A percentile compares a stretch with the other conserved stretches of the same genome.
phyloP scores from a whole-genome alignment of 352 stramenopile species.

The Phytophthora tentaculata region DNA sequence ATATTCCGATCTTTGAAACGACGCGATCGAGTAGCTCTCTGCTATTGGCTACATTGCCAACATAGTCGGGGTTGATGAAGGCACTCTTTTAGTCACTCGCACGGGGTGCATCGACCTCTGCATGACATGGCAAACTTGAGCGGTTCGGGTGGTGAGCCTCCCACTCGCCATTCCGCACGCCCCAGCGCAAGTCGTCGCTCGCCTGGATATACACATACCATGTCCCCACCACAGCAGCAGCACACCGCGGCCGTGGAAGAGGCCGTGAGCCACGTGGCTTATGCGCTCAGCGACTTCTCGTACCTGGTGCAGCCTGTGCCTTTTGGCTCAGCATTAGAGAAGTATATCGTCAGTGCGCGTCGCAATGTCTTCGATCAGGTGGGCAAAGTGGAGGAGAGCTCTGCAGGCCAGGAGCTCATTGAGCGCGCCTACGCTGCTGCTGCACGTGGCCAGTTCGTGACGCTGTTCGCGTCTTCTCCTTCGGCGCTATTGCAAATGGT shows the following conservation, averaged over 20 bases:
- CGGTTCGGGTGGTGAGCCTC: slow-evolving; percentile 36
- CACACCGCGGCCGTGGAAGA: slow-evolving; percentile 59
- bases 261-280: slow-evolving; percentile 81
- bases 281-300: slow-evolving; percentile 79
- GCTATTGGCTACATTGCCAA: slow-evolving; percentile 13
- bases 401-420: slow-evolving; percentile 66
- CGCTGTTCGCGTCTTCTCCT: slow-evolving; percentile 91
- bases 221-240: slow-evolving; percentile 27
- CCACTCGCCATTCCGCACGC: slow-evolving; percentile 34
- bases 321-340: slow-evolving; percentile 65
- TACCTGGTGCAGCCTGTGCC: slow-evolving; percentile 72
- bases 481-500: slow-evolving; percentile 91
- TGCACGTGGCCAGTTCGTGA: slow-evolving; percentile 85
- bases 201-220: slow-evolving; percentile 11
- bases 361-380: slow-evolving; percentile 86
- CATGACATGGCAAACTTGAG: slow-evolving; percentile 12
- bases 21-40: not conserved
- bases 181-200: slow-evolving; percentile 18
- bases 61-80: not conserved
- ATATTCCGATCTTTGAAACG: slow-evolving; percentile 1
- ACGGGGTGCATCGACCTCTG: slow-evolving; percentile 4
- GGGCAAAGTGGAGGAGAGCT: slow-evolving; percentile 56
- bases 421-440: slow-evolving; percentile 69
- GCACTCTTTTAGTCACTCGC: slow-evolving; percentile 7
- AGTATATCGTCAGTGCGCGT: slow-evolving; percentile 74